Base-by-base conservation (phyloP, 495 filamentous ascomycete genomes). In the Parmelia sp. region DNA sequence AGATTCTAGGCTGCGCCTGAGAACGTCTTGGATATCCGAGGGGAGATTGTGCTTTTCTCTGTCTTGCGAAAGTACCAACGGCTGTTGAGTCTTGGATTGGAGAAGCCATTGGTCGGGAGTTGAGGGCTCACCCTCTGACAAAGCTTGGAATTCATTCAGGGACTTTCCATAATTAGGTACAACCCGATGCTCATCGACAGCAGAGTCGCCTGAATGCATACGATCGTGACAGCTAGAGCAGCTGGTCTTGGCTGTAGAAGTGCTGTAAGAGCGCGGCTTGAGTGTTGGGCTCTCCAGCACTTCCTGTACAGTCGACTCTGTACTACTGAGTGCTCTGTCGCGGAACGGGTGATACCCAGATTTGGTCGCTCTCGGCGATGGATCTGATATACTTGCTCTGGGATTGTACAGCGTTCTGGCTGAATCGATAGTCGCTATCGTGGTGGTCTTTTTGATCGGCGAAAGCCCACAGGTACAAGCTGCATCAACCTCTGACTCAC, bases 11-110 rank as follows among this genome's bases (percentile, higher is more conserved):
- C 14, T 60, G 7, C n/a, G 19, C 19, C 42, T 27, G 25, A 67
- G 64, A 31, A 21, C 57, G 12, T 11, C 27, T 25, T 21, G n/a
- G 31, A 67, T 9, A 31, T 60, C 37, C 39, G 61, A 57, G 49
- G 4, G 36, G 39, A 40, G 33, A 25, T 62, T 36, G 49, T 66
- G 64, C 37, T 62, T 55, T 25, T 66, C 49, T 39, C 64, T 42
- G 9, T 62, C 36, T 14, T 58, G 51, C 19, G 23, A 23, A 39
- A 64, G 55, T 17, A 35, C 53, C 53, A 64, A 31, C 35, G 53
- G 61, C 33, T 39, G 51, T 33, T 57, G 25, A 44, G 31, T 44
- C 21, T 29, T 64, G 31, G 6, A 31, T 27, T 27, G 51, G 12
- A 40, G 57, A 27, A 36, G 27, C 33, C 15, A 2, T 35, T 47